Evolutionary conservation across 2,329 filamentous ascomycete species (phyloP), one percentile per base, ranked within the genome.

Genomic region (Colletotrichum shisoi): DNA sequence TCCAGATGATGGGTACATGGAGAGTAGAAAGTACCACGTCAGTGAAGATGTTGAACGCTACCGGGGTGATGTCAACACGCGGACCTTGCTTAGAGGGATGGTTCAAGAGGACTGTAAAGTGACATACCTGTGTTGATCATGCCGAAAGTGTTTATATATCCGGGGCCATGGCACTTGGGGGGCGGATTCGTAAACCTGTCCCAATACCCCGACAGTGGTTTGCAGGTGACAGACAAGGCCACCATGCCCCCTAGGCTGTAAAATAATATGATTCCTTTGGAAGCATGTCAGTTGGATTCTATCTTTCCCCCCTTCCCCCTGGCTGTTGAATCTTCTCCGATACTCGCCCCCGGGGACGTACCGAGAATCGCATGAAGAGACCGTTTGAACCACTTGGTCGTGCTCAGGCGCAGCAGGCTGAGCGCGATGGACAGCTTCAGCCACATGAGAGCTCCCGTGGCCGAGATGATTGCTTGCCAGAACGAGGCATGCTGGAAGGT

Each of bases 391-490:
- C 73, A 75, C 19, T 34, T 67, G 57, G 66, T 70, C 3, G 62
- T 63, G 67, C 71, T 70, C 7, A 73, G 24, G 13, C 70, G 70
- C 13, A 71, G 63, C 44, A 73, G 58, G 34, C 66, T 63, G 6
- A 73, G 57, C 6, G 68, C 68, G 21, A 73, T 72, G 40, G 72
- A 72, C 12, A 73, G 27, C 62, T 73, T 73, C 48, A 73, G 59
- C n/a, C 72, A 67, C 61, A 67, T 59, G 27, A 67, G 44, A 8
- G 61, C 62, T 2, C 21, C 60, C 9, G 64, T 34, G 70, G 83
- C 80, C 34, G 82, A 76, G 52, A 83, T 74, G 48, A 86, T 72
- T 6, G 79, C 78, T 66, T 85, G 80, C 60, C 80, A 77, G 69
- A 80, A 84, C 24, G 76, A 75, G 53, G 79, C 78, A 45, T 82